Conservation (phyloP, 140 eudicot species). For the Cichorium intybus region DNA sequence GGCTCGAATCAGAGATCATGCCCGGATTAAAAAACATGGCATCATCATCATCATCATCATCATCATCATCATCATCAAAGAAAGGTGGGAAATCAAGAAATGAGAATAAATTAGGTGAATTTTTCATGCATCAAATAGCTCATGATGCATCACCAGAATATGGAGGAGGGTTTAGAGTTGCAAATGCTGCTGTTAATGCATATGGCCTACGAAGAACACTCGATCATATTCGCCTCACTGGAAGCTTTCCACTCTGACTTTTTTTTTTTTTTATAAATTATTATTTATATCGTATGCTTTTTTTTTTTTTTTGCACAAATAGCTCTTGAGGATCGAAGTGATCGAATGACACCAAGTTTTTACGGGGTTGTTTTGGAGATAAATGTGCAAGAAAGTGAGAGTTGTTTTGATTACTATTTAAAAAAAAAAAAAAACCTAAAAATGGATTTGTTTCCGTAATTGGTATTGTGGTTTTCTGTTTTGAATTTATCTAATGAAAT, state of each 20-base stretch:
- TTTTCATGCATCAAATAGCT: conserved; percentile 85
- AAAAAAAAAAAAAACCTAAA: conserved; percentile 30
- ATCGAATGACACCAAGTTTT: conserved; percentile 42
- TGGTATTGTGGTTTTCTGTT: conserved; percentile 17
- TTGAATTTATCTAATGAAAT: conserved; percentile 9
- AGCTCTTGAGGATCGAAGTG: conserved; percentile 44
- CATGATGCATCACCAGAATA: conserved; percentile 97
- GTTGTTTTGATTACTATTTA: conserved; percentile 15
- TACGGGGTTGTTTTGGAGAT: conserved; percentile 39
- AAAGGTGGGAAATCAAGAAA: conserved; percentile 74
- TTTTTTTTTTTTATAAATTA: not conserved
- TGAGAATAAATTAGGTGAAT: conserved; percentile 81
- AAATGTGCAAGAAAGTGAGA: conserved; percentile 29
- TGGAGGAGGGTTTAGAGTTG: conserved; percentile 90
- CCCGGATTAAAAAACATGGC: conserved; percentile 59
- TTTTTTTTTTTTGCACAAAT: conserved; percentile 28
- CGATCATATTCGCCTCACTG: conserved; percentile 77
- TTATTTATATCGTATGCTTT: conserved; percentile 7
- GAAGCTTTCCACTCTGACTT: conserved; percentile 58
- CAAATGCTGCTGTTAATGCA: conserved; percentile 77
- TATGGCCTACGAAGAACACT: conserved; percentile 84
- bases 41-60: conserved; percentile 52
- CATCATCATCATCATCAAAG: conserved; percentile 42
- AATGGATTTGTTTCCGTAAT: conserved; percentile 24
- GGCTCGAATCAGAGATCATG: conserved; percentile 96